Evolutionary conservation across 331 rosid genomes (phyloP).

Genomic region (Malus hybrid): DNA sequence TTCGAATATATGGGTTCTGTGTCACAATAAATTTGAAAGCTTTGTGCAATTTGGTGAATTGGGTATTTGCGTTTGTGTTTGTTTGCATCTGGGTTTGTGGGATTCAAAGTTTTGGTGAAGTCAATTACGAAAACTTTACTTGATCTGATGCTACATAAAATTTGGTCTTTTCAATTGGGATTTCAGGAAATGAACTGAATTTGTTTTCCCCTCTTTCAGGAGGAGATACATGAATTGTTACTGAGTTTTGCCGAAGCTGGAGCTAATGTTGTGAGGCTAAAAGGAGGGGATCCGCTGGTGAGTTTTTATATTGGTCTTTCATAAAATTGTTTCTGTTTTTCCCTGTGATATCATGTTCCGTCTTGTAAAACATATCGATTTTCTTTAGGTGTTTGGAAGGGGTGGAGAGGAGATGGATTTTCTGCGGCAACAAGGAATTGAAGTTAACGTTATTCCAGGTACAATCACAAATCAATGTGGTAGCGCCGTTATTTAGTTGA

Average conservation of each 20-base stretch:
- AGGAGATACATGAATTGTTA: slow-evolving; percentile 93
- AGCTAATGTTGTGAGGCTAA: slow-evolving; percentile 89
- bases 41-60: neutral
- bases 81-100: neutral
- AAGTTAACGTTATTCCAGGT: slow-evolving; percentile 95
- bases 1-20: neutral
- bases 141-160: neutral
- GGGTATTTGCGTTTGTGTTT: neutral
- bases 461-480: neutral
- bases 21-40: neutral
- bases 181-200: neutral
- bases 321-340: neutral
- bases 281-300: slow-evolving; percentile 99
- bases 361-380: slow-evolving; percentile 2
- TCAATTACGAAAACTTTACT: neutral
- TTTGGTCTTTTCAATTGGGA: neutral
- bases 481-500: slow-evolving; percentile 4
- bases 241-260: slow-evolving; percentile 97
- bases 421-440: slow-evolving; percentile 86
- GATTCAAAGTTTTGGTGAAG: neutral
- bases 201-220: slow-evolving; percentile 34
- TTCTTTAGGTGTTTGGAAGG: slow-evolving; percentile 86
- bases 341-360: neutral
- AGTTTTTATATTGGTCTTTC: slow-evolving; percentile 17
- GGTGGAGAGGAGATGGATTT: slow-evolving; percentile 99